Evolutionary conservation across 345 rosid species (phyloP), one percentile per base, ranked within the genome.

Genomic region (Mangifera indica): DNA sequence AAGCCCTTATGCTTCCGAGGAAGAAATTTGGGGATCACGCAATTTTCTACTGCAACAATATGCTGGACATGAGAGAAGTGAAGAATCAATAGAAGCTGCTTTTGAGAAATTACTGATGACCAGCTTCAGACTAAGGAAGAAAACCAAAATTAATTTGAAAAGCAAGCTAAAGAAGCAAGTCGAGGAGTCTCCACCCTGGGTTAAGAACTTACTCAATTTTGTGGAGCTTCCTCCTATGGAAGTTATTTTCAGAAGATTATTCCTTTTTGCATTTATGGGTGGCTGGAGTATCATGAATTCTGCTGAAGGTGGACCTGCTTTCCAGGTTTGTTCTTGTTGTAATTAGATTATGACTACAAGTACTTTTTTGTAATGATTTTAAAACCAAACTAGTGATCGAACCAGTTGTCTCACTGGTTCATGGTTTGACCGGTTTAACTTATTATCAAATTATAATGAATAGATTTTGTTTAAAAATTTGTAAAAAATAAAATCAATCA

Each of bases 241-340:
- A 37, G 87, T 93, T 72, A 87, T 95, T 12, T 92, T 91, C 76
- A 85, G 98, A 84, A 89, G 99, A 82, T 84, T 95, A 22, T 88
- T 93, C 73, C 98, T 93, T 52, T 95, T 95, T 76, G 97, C 97
- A 8, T 92, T 92, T 87, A 88, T 95, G 98, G 99, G 91, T 83
- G 98, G 92, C 76, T 95, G 99, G 99, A 95, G 99, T 81, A 92
- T 95, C 78, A 86, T 89, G 89, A 95, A 91, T 82, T 89, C 98
- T 59, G 91, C 98, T 0, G 99, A 92, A 80, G 94, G 97, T 69
- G 99, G 99, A 74, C 99, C 99, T 76, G 99, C 98, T 13, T 95
- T 95, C 79, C 98, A 95, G 98, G 99, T 95, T 76, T 71, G 86
- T 75, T 80, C 62, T 63, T 54, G 56, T 74, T 56, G 46, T 67